A percentile compares a stretch with the other conserved stretches of the same genome.
These are phyloP conservation scores for Arxiozyma telluris DNA, from an alignment of 1,139 yeast genomes.

Conservation along the genomic window DNA sequence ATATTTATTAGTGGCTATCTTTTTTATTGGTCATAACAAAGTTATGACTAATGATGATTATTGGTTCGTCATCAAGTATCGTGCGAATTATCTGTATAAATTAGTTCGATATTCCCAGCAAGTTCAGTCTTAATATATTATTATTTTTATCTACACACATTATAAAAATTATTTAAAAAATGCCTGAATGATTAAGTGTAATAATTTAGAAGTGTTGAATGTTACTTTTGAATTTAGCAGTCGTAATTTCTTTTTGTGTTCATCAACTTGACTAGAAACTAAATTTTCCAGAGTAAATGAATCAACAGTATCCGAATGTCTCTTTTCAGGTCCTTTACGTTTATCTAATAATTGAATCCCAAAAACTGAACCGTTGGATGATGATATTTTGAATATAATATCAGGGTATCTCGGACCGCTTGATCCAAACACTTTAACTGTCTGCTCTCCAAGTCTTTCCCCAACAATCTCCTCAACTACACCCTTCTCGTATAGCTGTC, in stretches of 20 bases:
- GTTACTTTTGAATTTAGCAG: constrained; percentile 20
- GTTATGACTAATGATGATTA: too few relatives aligned
- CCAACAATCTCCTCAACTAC: constrained; percentile 54
- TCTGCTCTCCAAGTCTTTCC: constrained; percentile 35
- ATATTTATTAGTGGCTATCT: too few relatives aligned
- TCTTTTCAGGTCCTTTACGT: constrained; percentile 21
- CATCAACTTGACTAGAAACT: constrained; percentile 21
- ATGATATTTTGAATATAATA: constrained; percentile 63
- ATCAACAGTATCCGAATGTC: constrained; percentile 18
- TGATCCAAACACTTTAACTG: constrained; percentile 35
- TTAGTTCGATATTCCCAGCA: too few relatives aligned
- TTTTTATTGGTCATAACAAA: too few relatives aligned
- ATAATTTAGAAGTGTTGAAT: constrained; percentile 16
- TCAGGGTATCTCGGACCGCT: constrained; percentile 53
- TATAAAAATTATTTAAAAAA: constrained; percentile 11
- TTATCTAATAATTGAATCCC: constrained; percentile 26
- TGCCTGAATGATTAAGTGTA: constrained; percentile 18
- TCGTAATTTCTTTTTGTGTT: constrained; percentile 11
- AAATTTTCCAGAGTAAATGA: constrained; percentile 20
- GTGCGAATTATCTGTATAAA: too few relatives aligned
- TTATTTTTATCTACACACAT: constrained; percentile 32
- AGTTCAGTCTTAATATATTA: constrained; percentile 11
- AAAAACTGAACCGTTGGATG: constrained; percentile 38
- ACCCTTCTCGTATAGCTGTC: constrained; percentile 65
- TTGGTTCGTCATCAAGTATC: too few relatives aligned